Conservation (phyloP, 345 rosid species). For the Brassica cretica region DNA sequence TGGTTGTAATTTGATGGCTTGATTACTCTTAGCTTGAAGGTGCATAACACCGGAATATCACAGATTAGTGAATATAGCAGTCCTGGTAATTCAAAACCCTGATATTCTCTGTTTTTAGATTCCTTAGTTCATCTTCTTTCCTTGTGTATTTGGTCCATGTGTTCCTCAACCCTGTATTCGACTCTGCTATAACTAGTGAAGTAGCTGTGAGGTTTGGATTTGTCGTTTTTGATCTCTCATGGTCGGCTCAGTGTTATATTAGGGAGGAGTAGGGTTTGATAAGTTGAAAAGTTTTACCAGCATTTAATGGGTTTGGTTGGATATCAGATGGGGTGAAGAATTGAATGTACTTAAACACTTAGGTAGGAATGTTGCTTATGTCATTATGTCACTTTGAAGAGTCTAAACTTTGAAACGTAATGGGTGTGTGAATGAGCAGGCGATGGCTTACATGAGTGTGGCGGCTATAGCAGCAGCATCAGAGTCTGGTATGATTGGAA, state of each 20-base stretch:
- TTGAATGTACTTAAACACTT: slow-evolving; percentile 16
- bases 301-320: slow-evolving; percentile 34
- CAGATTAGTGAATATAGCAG: no score
- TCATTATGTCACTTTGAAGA: no score
- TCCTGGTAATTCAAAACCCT: background rate
- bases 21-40: no score
- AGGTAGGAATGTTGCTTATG: slow-evolving; percentile 11
- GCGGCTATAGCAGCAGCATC: slow-evolving; percentile 76
- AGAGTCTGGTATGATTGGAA: slow-evolving; percentile 69
- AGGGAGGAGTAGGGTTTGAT: slow-evolving; percentile 21
- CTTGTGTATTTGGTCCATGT: background rate
- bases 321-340: background rate
- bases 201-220: slow-evolving; percentile 15
- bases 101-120: background rate
- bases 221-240: slow-evolving; percentile 4
- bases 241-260: background rate
- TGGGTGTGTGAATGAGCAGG: slow-evolving; percentile 45
- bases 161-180: background rate
- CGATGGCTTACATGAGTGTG: slow-evolving; percentile 67
- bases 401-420: background rate
- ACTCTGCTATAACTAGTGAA: background rate
- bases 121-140: background rate
- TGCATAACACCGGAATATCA: no score
- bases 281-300: slow-evolving; percentile 15
- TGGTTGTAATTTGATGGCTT: no score